Evolutionary conservation across 768 basidiomycete species (phyloP).

Genomic region (Trametes cinnabarina): DNA sequence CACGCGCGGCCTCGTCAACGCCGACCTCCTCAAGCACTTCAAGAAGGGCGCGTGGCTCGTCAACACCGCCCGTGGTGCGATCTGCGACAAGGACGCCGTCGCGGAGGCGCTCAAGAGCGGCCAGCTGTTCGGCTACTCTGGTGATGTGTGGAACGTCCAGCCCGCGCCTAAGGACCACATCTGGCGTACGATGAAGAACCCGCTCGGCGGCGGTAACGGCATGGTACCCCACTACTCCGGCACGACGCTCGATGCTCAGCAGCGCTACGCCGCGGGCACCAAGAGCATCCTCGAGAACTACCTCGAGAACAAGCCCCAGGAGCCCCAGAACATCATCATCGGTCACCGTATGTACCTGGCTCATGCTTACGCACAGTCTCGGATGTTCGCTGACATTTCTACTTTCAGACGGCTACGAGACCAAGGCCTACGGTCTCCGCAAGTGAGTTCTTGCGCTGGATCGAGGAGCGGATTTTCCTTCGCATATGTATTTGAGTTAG

Average conservation of each 20-base stretch:
- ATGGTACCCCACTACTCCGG: constrained; percentile 90
- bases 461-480: background rate
- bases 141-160: constrained; percentile 85
- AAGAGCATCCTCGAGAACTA: constrained; percentile 73
- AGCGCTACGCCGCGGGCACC: constrained; percentile 75
- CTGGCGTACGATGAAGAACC: constrained; percentile 83
- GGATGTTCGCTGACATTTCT: background rate
- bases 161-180: constrained; percentile 84
- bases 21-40: constrained; percentile 80
- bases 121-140: constrained; percentile 55
- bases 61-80: constrained; percentile 91
- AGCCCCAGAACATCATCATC: constrained; percentile 79
- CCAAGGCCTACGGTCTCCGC: constrained; percentile 39
- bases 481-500: constrained; percentile 6
- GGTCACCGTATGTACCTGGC: constrained; percentile 48
- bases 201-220: constrained; percentile 81
- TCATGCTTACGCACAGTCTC: constrained; percentile 2
- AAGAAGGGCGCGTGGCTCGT: constrained; percentile 92
- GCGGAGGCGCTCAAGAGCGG: constrained; percentile 74
- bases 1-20: constrained; percentile 76
- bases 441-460: constrained; percentile 1
- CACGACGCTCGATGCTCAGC: constrained; percentile 87
- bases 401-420: constrained; percentile 32
- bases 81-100: constrained; percentile 82
- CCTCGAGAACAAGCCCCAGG: constrained; percentile 60